Base-by-base conservation (phyloP, 306 rosid species). In the Arachis hypogaea region DNA sequence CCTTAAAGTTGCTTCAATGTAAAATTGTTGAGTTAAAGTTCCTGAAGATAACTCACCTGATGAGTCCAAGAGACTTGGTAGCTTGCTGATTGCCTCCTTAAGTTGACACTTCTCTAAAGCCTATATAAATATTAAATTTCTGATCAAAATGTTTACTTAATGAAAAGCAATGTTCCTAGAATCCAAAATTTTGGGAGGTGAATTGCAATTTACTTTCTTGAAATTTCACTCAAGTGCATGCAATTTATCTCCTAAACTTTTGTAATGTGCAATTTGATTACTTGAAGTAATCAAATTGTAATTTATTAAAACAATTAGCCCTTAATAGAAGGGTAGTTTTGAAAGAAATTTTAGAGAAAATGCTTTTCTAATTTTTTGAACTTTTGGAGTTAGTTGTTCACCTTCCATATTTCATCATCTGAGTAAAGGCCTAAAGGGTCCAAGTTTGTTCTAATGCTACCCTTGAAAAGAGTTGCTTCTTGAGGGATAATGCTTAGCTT, bases 401-500 rank as follows among this genome's bases (percentile, higher is more conserved):
- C 96, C 94, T 67, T 76, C 96, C 96, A 90, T 81, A 92, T 84
- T 62, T 90, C 86, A 57, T 88, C 91, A 66, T 92, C 98, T 0
- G 95, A 77, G 83, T 86, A 88, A 7, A 84, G 87, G 68, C 90
- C 89, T 12, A 90, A 77, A 63, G 96, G 95, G n/a, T 92, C 98
- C 84, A 90, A 72, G 80, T 92, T 92, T 50, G 90, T 84, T 66
- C 93, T 77, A 63, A 88, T 77, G 78, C 91, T 92, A 3, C 94
- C 96, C 60, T 77, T 77, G 86, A 92, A 92, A 73, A 90, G 94
- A 18, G 96, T 90, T 75, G 98, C 92, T 54, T 90, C 94, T 78
- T 92, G 96, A 41, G 98, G 96, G 43, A 92, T 92, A 73, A 90
- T 90, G 70, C 92, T 88, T 30, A 92, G 91, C 73, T 83, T 85